Conservation (phyloP, 257 asterid genomes). For the Ilex aquifolium region DNA sequence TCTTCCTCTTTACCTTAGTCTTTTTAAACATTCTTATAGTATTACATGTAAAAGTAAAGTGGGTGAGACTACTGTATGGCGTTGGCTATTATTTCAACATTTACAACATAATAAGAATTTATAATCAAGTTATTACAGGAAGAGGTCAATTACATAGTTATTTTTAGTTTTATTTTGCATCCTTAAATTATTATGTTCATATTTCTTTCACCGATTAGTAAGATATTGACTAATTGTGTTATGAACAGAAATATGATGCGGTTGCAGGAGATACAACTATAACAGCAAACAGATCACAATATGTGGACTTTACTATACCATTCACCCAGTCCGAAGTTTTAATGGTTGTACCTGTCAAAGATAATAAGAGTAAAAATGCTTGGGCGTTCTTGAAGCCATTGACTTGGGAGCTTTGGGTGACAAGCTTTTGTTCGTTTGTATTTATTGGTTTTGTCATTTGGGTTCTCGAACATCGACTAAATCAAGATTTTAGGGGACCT, state of each 20-base stretch:
- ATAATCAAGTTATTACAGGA: not conserved
- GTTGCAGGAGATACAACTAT: constrained; percentile 36
- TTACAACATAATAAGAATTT: not conserved
- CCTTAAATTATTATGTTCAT: not conserved
- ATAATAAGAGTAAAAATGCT: constrained; percentile 18
- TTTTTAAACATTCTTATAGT: not conserved
- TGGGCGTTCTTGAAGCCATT: constrained; percentile 35
- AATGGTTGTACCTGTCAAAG: constrained; percentile 8
- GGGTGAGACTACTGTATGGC: too few species aligned
- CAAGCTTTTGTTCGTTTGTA: constrained; percentile 4
- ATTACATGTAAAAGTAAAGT: not conserved
- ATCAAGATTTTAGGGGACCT: constrained; percentile 22
- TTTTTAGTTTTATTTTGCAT: not conserved
- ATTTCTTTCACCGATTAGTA: not conserved
- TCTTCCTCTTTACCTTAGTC: not conserved
- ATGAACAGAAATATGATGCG: constrained; percentile 20
- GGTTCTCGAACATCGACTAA: constrained; percentile 20
- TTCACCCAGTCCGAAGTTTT: constrained; percentile 28
- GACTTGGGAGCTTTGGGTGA: constrained; percentile 15
- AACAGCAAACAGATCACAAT: constrained; percentile 24
- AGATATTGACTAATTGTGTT: too few species aligned
- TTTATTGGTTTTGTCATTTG: constrained; percentile 17
- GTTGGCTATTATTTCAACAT: too few species aligned
- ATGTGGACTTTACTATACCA: constrained; percentile 40
- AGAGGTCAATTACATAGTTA: not conserved